These are phyloP conservation scores for Bauhinia variegata DNA, from an alignment of 306 rosid species.

Conservation along the genomic window DNA sequence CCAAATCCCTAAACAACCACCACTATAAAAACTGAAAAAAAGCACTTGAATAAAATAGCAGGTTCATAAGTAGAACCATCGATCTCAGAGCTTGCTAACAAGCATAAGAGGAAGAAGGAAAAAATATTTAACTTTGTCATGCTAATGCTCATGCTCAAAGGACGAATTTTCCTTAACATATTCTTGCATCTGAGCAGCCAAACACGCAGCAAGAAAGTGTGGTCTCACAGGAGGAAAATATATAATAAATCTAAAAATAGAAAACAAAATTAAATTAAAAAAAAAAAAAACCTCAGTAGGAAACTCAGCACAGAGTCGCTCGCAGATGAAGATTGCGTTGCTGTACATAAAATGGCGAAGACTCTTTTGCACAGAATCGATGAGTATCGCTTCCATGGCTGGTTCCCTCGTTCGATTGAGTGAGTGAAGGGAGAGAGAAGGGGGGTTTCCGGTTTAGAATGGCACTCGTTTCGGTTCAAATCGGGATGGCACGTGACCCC, in stretches of 20 bases:
- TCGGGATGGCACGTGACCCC: not conserved
- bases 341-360: constrained; percentile 77
- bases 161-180: not conserved
- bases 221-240: not conserved
- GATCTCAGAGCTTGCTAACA: constrained; percentile 33
- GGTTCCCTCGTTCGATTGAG: not conserved
- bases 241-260: no score
- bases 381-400: constrained; percentile 78
- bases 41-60: constrained; percentile 15
- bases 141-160: not conserved
- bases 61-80: constrained; percentile 22
- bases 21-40: constrained; percentile 16
- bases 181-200: constrained; percentile 13
- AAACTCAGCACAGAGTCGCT: constrained; percentile 89
- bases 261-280: not conserved
- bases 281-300: constrained; percentile 61
- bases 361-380: constrained; percentile 71
- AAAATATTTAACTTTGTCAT: not conserved
- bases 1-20: constrained; percentile 8
- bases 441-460: constrained; percentile 1
- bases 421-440: constrained; percentile 12
- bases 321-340: constrained; percentile 91
- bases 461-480: constrained; percentile 16
- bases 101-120: not conserved
- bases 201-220: not conserved